Evolutionary conservation across 225 moss, liverwort and hornwort species (phyloP).

Genomic region (Takakia lepidozioides): DNA sequence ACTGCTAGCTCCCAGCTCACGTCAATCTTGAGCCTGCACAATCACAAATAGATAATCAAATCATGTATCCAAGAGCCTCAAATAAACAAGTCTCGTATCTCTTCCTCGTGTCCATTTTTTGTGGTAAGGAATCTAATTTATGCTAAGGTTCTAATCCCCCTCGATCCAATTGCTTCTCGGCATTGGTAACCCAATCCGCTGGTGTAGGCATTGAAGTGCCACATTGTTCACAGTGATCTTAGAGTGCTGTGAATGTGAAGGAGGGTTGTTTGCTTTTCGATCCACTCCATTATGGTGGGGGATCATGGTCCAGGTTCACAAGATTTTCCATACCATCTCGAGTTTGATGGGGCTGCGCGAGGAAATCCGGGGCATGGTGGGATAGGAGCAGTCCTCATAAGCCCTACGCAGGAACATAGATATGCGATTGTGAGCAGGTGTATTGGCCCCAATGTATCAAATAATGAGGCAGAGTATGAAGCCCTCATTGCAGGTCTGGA

Average conservation of each 20-base stretch:
- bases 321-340: background rate
- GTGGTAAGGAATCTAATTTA: slow-evolving; percentile 69
- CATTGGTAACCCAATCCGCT: too few species aligned
- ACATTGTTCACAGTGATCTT: too few species aligned
- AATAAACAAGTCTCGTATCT: too few species aligned
- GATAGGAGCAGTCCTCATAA: background rate
- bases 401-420: background rate
- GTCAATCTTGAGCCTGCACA: slow-evolving; percentile 61
- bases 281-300: too few species aligned
- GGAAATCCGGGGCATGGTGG: background rate
- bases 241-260: too few species aligned
- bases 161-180: slow-evolving; percentile 57
- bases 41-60: too few species aligned
- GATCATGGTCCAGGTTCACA: slow-evolving; percentile 3
- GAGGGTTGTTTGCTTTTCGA: too few species aligned
- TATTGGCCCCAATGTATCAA: background rate
- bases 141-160: slow-evolving; percentile 89
- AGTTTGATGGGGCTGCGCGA: slow-evolving; percentile 6
- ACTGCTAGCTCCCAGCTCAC: slow-evolving; percentile 77
- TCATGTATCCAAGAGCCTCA: too few species aligned
- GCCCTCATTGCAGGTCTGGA: background rate
- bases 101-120: too few species aligned
- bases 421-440: background rate
- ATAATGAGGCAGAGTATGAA: slow-evolving; percentile 1
- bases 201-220: too few species aligned